Evolutionary conservation across 495 filamentous ascomycete genomes (phyloP).

Genomic region (Penicillium verhagenii): DNA sequence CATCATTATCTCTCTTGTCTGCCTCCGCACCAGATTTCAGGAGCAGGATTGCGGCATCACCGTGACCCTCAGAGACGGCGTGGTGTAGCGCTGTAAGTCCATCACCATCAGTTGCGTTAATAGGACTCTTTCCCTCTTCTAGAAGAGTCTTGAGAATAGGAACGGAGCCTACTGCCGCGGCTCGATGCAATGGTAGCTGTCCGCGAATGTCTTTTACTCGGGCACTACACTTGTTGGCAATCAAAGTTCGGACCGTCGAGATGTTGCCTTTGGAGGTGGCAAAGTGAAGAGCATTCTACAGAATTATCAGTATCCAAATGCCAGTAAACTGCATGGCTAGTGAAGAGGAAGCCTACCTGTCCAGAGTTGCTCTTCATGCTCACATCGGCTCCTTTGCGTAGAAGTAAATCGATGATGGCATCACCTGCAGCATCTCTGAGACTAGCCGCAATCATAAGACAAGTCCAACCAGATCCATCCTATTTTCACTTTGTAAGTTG

Average conservation of each 20-base stretch:
- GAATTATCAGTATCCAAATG: neutral
- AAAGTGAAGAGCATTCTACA: constrained; percentile 86
- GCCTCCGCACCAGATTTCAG: constrained; percentile 82
- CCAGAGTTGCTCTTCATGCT: constrained; percentile 69
- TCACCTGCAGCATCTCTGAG: constrained; percentile 62
- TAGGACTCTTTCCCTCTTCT: constrained; percentile 69
- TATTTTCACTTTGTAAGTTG: constrained; percentile 25
- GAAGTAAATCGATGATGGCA: constrained; percentile 63
- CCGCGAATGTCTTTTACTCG: constrained; percentile 81
- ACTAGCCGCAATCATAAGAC: constrained; percentile 88
- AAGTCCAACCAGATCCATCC: constrained; percentile 92
- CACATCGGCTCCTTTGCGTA: constrained; percentile 80
- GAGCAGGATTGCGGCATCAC: constrained; percentile 78
- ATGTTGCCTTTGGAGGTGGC: constrained; percentile 85
- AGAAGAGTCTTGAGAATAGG: constrained; percentile 82
- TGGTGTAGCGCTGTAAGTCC: constrained; percentile 91
- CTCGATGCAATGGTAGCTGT: constrained; percentile 85
- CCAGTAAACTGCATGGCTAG: neutral
- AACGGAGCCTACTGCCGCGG: constrained; percentile 82
- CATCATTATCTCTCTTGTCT: constrained; percentile 74
- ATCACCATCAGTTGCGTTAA: constrained; percentile 82
- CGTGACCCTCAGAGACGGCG: constrained; percentile 90
- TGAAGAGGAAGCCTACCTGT: constrained; percentile 45
- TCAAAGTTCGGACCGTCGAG: constrained; percentile 72
- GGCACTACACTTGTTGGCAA: constrained; percentile 73